Percentiles rank a stretch among this genome's conserved stretches.
Evolutionary conservation across 2,329 filamentous ascomycete genomes (phyloP).

Genomic region (Fusarium subtropicale): DNA sequence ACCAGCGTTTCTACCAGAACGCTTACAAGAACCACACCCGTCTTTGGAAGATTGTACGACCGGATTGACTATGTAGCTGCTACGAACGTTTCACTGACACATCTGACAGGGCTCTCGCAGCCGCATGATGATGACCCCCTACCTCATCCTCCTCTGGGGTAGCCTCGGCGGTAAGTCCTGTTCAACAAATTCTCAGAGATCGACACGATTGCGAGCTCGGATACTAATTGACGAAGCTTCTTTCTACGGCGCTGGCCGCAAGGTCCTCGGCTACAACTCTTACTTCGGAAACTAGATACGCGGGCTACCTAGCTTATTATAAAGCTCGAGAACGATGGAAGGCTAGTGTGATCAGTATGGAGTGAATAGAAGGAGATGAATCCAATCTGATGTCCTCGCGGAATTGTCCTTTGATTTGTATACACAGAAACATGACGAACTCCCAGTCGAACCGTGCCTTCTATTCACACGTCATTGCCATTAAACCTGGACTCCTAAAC

Average conservation of each 20-base stretch:
- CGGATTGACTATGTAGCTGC: slow-evolving; percentile 25
- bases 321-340: slow-evolving; percentile 26
- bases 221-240: slow-evolving; percentile 55
- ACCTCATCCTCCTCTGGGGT: slow-evolving; percentile 73
- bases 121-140: slow-evolving; percentile 74
- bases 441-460: slow-evolving; percentile 34
- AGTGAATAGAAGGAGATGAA: slow-evolving; percentile 45
- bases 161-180: slow-evolving; percentile 68
- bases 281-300: slow-evolving; percentile 70
- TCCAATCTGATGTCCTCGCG: slow-evolving; percentile 34
- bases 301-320: slow-evolving; percentile 16
- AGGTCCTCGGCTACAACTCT: slow-evolving; percentile 82
- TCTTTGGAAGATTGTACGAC: slow-evolving; percentile 81
- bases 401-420: slow-evolving; percentile 13
- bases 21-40: slow-evolving; percentile 76
- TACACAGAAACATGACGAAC: neutral
- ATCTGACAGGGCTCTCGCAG: slow-evolving; percentile 70
- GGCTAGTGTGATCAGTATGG: slow-evolving; percentile 41
- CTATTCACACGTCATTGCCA: slow-evolving; percentile 49
- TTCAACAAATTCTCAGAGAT: neutral
- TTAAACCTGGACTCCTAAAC: slow-evolving; percentile 49
- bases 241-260: slow-evolving; percentile 80
- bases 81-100: slow-evolving; percentile 38
- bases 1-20: slow-evolving; percentile 80
- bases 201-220: neutral